Conservation (phyloP, 345 rosid species). For the Turritis glabra region DNA sequence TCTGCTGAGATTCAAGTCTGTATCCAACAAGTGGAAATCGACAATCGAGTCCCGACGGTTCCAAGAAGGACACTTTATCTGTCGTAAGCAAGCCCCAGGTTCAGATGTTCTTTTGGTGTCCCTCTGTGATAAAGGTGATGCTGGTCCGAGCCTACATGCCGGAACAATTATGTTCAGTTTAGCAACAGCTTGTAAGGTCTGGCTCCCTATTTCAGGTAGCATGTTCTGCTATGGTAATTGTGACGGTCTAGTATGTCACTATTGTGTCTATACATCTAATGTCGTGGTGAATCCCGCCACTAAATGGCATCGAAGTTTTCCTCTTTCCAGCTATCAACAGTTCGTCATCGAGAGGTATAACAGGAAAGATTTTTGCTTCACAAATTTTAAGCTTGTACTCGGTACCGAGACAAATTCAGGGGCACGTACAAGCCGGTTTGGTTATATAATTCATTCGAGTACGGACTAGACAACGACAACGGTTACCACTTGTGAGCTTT, state of each 20-base stretch:
- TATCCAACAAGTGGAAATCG: too few relatives aligned
- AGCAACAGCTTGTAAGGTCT: neutral
- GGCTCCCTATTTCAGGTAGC: neutral
- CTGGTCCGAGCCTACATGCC: too few relatives aligned
- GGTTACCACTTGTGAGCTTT: slow-evolving; percentile 9
- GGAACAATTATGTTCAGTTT: neutral
- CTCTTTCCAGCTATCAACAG: neutral
- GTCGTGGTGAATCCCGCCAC: neutral
- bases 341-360: neutral
- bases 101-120: neutral
- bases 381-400: neutral
- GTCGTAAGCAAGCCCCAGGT: neutral
- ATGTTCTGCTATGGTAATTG: neutral
- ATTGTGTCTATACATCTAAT: neutral
- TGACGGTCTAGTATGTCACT: neutral
- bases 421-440: neutral
- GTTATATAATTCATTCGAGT: neutral
- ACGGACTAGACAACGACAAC: neutral
- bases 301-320: neutral
- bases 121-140: neutral
- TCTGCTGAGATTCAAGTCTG: too few relatives aligned
- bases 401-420: neutral
- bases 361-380: neutral
- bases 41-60: neutral
- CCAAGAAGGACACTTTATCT: neutral